Evolutionary conservation across 2,329 filamentous ascomycete species (phyloP).

Genomic region (Aspergillus sp.): DNA sequence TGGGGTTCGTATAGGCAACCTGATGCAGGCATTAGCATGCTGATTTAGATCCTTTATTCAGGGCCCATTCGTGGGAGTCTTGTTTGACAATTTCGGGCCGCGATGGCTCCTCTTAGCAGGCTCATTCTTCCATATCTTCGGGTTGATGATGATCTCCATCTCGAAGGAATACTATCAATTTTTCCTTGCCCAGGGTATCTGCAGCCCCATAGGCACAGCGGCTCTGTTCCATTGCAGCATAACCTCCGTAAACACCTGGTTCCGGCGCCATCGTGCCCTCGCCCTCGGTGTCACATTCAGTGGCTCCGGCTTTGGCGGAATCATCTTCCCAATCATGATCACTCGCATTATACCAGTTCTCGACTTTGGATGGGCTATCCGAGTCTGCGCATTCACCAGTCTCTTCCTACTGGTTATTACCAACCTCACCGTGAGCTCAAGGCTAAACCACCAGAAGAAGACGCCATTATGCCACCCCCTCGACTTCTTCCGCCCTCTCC

Average conservation of each 20-base stretch:
- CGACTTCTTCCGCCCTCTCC: constrained; percentile 12
- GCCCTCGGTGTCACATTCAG: constrained; percentile 55
- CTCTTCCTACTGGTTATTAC: constrained; percentile 56
- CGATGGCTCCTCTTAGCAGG: constrained; percentile 52
- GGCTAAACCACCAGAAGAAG: constrained; percentile 23
- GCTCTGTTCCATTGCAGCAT: constrained; percentile 49
- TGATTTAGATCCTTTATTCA: not conserved
- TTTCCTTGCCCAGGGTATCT: constrained; percentile 54
- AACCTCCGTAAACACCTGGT: constrained; percentile 50
- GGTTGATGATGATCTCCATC: constrained; percentile 57
- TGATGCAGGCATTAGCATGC: not conserved
- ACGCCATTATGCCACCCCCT: constrained; percentile 4
- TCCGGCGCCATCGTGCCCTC: constrained; percentile 50
- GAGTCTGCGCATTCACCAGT: constrained; percentile 58
- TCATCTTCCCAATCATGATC: constrained; percentile 63
- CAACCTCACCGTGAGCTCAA: constrained; percentile 49
- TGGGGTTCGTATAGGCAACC: constrained; percentile 5
- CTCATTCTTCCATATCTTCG: constrained; percentile 55
- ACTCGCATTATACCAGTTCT: constrained; percentile 51
- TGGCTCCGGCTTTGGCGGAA: constrained; percentile 56
- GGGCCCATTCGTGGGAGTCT: constrained; percentile 14
- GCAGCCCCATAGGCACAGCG: constrained; percentile 50
- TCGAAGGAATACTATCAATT: constrained; percentile 56
- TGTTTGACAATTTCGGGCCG: constrained; percentile 61
- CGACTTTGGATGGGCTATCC: constrained; percentile 58